These are phyloP conservation scores for Amauroascus verrucosus DNA, from an alignment of 2,329 filamentous ascomycete genomes.

Conservation along the genomic window DNA sequence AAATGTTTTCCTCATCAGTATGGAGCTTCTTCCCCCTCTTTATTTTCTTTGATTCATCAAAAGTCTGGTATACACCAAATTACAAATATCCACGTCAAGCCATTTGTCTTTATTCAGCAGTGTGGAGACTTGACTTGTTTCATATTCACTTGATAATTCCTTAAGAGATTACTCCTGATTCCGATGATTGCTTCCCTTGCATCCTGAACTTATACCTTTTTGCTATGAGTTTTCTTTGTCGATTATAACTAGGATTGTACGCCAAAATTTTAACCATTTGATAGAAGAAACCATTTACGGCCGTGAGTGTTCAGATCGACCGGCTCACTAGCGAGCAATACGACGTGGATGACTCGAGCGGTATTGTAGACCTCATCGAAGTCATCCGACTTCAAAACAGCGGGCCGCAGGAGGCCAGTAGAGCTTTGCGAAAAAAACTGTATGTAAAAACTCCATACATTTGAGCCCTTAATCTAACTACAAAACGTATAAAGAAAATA, in stretches of 20 bases:
- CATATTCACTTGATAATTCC: not conserved
- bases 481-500: constrained; percentile 56
- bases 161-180: not conserved
- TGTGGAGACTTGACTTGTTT: not conserved
- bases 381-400: constrained; percentile 81
- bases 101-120: not conserved
- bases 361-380: constrained; percentile 88
- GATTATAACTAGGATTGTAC: not conserved
- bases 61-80: not conserved
- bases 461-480: constrained; percentile 4
- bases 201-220: not conserved
- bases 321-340: constrained; percentile 79
- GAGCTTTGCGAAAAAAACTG: constrained; percentile 92
- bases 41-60: not conserved
- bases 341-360: constrained; percentile 81
- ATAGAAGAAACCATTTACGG: constrained; percentile 75
- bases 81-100: not conserved
- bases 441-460: constrained; percentile 32
- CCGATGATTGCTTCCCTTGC: not conserved
- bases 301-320: constrained; percentile 86
- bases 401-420: constrained; percentile 78
- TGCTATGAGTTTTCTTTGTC: not conserved
- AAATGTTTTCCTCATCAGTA: constrained; percentile 8
- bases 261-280: constrained; percentile 2
- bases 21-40: not conserved